Percentiles rank a stretch among this genome's conserved stretches.
Evolutionary conservation across 129 eudicot species (phyloP).

Genomic region (Artemisia tridentata): DNA sequence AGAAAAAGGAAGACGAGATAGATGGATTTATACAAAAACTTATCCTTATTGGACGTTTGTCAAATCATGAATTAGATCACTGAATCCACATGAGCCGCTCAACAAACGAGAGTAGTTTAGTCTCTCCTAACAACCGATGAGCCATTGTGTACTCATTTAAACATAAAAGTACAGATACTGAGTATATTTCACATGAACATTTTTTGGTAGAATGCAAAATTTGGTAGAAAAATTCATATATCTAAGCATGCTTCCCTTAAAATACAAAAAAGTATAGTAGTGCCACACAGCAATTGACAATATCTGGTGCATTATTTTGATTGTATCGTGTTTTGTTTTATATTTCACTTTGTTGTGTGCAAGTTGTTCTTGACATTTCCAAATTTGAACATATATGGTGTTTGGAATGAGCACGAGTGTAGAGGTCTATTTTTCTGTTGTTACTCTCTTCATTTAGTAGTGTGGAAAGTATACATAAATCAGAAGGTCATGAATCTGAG

Average conservation of each 20-base stretch:
- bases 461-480: too few species aligned
- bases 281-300: too few species aligned
- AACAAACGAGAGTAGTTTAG: slow-evolving; percentile 16
- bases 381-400: too few species aligned
- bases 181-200: not conserved
- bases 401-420: not conserved
- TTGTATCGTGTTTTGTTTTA: not conserved
- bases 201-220: not conserved
- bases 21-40: slow-evolving; percentile 39
- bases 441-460: not conserved
- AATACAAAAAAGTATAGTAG: too few species aligned
- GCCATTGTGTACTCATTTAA: not conserved
- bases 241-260: too few species aligned
- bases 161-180: not conserved
- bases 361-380: too few species aligned
- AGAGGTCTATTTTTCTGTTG: not conserved
- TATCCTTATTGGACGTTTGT: slow-evolving; percentile 32
- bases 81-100: not conserved
- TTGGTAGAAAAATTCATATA: too few species aligned
- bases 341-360: not conserved
- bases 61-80: slow-evolving; percentile 1
- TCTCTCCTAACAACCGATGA: not conserved
- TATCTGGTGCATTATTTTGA: not conserved
- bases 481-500: too few species aligned
- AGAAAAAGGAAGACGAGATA: slow-evolving; percentile 62